Evolutionary conservation across 768 basidiomycete species (phyloP).

Genomic region (Pleurotus pulmonarius): DNA sequence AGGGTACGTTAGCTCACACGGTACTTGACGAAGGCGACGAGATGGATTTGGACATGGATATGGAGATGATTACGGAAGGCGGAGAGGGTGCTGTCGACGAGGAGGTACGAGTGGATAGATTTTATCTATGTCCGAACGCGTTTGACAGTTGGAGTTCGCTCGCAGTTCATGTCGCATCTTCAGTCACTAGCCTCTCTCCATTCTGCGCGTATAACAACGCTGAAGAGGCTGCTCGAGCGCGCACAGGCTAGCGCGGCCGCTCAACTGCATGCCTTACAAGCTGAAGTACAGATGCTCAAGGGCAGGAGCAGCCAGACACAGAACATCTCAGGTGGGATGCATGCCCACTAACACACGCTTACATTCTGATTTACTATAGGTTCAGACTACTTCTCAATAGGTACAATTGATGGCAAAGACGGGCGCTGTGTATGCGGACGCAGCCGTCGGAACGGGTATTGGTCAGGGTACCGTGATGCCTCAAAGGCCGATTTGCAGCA

Average conservation of each 20-base stretch:
- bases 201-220: slow-evolving; percentile 59
- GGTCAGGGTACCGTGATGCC: slow-evolving; percentile 27
- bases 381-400: slow-evolving; percentile 10
- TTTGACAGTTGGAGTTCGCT: not conserved
- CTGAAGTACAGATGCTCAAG: slow-evolving; percentile 68
- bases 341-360: no score
- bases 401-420: slow-evolving; percentile 15
- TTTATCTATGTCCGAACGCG: slow-evolving; percentile 6
- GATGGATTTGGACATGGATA: slow-evolving; percentile 50
- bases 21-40: slow-evolving; percentile 44
- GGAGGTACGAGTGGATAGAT: slow-evolving; percentile 38
- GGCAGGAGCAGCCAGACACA: slow-evolving; percentile 10
- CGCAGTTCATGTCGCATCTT: slow-evolving; percentile 36
- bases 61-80: slow-evolving; percentile 71
- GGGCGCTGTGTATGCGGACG: slow-evolving; percentile 52
- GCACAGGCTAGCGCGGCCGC: slow-evolving; percentile 76
- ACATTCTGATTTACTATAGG: not conserved
- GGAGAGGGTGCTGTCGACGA: slow-evolving; percentile 64
- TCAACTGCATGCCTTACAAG: slow-evolving; percentile 83
- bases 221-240: slow-evolving; percentile 78
- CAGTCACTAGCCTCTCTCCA: slow-evolving; percentile 37
- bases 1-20: slow-evolving; percentile 25
- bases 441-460: slow-evolving; percentile 34
- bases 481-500: slow-evolving; percentile 12
- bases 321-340: no score